Percentiles rank a stretch among this genome's conserved stretches.
These are phyloP conservation scores for Shiraia sp. DNA, from an alignment of 2,329 filamentous ascomycete species.

Conservation along the genomic window DNA sequence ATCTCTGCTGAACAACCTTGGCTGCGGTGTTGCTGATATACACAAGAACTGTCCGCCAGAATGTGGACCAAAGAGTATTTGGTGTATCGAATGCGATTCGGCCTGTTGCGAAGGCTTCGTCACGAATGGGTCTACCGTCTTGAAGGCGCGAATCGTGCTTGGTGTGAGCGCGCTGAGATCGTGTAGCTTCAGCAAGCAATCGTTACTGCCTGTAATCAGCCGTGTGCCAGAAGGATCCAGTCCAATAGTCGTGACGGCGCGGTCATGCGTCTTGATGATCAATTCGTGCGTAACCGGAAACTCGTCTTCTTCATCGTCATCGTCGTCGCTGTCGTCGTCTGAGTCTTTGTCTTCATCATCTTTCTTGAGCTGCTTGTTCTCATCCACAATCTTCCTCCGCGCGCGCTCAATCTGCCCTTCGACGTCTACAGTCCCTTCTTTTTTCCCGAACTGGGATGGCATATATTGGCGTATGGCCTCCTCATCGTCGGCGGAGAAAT, in stretches of 20 bases:
- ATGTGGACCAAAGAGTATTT: conserved; percentile 82
- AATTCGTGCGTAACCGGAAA: conserved; percentile 93
- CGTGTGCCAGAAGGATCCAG: conserved; percentile 84
- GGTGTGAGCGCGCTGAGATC: conserved; percentile 96
- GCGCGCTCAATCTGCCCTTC: conserved; percentile 80
- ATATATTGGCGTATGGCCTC: conserved; percentile 77
- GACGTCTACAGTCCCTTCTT: conserved; percentile 72
- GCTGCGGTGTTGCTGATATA: conserved; percentile 85
- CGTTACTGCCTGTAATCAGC: conserved; percentile 86
- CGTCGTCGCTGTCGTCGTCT: conserved; percentile 61
- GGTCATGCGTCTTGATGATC: conserved; percentile 87
- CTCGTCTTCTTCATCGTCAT: conserved; percentile 74
- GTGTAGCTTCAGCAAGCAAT: conserved; percentile 89
- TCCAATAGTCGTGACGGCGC: conserved; percentile 80
- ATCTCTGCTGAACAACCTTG: conserved; percentile 86
- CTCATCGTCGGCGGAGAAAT: conserved; percentile 51
- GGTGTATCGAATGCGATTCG: conserved; percentile 87
- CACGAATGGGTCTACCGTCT: conserved; percentile 83
- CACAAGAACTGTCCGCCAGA: conserved; percentile 82
- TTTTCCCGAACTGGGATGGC: conserved; percentile 84
- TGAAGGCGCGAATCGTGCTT: conserved; percentile 91
- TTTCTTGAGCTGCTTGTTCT: conserved; percentile 32
- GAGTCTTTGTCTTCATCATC: conserved; percentile 38
- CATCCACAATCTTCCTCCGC: conserved; percentile 60
- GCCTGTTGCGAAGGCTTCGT: conserved; percentile 70